These are phyloP conservation scores for Triglochin maritima DNA, from an alignment of 106 monocot genomes.

Conservation along the genomic window DNA sequence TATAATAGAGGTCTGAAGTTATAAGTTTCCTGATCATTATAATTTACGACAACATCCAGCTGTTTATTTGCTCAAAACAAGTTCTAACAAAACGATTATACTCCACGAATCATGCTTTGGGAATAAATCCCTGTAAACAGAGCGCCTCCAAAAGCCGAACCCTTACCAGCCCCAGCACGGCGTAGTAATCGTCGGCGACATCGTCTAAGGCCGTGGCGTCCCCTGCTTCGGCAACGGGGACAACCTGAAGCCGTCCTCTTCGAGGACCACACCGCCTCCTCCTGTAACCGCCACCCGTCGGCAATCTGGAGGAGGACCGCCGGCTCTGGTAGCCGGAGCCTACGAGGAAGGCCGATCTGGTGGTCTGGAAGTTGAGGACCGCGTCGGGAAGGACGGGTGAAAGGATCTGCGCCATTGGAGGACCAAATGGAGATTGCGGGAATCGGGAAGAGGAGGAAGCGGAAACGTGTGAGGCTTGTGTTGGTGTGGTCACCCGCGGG, in stretches of 20 bases:
- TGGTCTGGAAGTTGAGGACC: slow-evolving; percentile 21
- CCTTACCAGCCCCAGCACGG: slow-evolving; percentile 62
- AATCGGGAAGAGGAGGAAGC: not conserved
- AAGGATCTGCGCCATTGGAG: slow-evolving; percentile 40
- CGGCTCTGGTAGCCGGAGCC: slow-evolving; percentile 4
- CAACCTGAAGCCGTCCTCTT: slow-evolving; percentile 6
- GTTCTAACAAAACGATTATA: not conserved
- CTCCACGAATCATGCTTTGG: not conserved
- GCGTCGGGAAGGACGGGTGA: slow-evolving; percentile 41
- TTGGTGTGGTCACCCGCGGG: not conserved
- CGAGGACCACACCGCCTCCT: not conserved
- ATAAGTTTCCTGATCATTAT: not conserved
- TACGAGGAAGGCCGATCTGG: slow-evolving; percentile 2
- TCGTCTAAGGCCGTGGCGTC: slow-evolving; percentile 13
- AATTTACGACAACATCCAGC: too few relatives aligned
- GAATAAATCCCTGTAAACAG: not conserved
- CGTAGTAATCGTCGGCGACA: slow-evolving; percentile 58
- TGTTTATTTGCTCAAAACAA: not conserved
- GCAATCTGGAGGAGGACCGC: not conserved
- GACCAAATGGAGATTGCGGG: not conserved
- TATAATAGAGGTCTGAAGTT: not conserved
- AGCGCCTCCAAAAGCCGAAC: not conserved
- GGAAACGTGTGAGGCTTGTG: not conserved
- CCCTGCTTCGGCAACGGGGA: slow-evolving; percentile 12
- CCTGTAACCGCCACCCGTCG: not conserved